Percentiles rank a stretch among this genome's conserved stretches.
Conservation (phyloP, 768 basidiomycete species). For the Tricholoma flavovirens region DNA sequence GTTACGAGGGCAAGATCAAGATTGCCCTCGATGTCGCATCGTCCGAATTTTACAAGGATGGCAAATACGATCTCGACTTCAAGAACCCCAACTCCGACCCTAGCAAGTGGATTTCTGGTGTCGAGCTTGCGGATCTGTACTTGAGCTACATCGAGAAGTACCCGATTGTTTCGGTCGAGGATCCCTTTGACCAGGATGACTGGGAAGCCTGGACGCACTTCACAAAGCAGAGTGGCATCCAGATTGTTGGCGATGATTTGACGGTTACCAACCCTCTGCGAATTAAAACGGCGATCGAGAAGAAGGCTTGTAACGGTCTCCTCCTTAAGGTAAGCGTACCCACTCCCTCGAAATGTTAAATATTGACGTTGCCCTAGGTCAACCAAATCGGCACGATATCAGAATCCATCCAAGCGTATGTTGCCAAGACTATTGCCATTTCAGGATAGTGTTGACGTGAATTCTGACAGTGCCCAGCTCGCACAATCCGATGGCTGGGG, state of each 20-base stretch:
- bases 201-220: constrained; percentile 98
- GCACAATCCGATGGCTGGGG: constrained; percentile 96
- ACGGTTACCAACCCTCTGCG: constrained; percentile 96
- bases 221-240: constrained; percentile 71
- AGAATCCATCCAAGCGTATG: constrained; percentile 97
- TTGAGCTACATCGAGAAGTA: constrained; percentile 83
- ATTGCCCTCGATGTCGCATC: constrained; percentile 98
- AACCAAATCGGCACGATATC: constrained; percentile 99
- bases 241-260: constrained; percentile 94
- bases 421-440: constrained; percentile 18
- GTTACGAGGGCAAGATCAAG: constrained; percentile 97
- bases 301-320: constrained; percentile 99
- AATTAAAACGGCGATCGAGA: constrained; percentile 98
- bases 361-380: constrained; percentile 40
- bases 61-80: constrained; percentile 98
- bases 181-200: constrained; percentile 99
- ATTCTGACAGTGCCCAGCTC: constrained; percentile 73
- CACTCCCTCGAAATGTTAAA: neutral
- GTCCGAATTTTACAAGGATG: constrained; percentile 99
- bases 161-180: constrained; percentile 93
- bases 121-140: constrained; percentile 91
- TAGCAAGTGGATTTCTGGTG: constrained; percentile 91
- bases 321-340: constrained; percentile 70
- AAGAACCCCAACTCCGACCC: constrained; percentile 99
- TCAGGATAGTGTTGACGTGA: neutral